Conservation (phyloP, 108 stramenopile genomes). For the Nannochloropsis oceanica region DNA sequence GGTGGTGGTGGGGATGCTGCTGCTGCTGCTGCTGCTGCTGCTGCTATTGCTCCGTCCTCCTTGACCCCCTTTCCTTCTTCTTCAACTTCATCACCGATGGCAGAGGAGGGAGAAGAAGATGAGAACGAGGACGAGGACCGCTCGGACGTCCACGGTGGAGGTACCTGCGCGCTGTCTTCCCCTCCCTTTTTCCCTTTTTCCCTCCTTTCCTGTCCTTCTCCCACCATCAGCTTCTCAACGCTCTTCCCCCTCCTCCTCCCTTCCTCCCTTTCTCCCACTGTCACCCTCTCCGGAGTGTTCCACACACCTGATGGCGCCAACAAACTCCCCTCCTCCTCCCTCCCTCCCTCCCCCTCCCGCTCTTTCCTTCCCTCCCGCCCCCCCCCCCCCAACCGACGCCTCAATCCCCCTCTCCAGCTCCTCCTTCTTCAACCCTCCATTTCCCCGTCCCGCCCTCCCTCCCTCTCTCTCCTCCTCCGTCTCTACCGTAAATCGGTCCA, state of each 20-base stretch:
- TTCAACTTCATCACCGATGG: too few species aligned
- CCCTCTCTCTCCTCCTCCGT: neutral
- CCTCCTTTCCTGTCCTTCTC: neutral
- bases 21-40: too few species aligned
- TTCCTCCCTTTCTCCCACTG: neutral
- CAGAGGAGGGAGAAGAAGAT: too few species aligned
- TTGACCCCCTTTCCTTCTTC: too few species aligned
- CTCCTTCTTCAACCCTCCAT: neutral
- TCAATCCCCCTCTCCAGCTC: neutral
- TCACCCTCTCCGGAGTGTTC: neutral
- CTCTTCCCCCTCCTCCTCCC: neutral
- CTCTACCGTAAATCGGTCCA: conserved; percentile 9
- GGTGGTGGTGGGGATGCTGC: too few species aligned
- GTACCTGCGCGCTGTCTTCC: too few species aligned
- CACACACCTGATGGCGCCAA: neutral
- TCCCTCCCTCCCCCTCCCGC: neutral
- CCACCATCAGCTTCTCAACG: neutral
- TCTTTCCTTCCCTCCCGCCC: neutral
- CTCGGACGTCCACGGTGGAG: too few species aligned
- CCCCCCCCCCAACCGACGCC: neutral
- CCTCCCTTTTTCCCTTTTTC: neutral
- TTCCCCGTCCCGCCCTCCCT: neutral
- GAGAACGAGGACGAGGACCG: too few species aligned
- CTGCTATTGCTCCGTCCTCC: too few species aligned
- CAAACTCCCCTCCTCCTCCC: neutral